Conservation (phyloP, 139 green algal species). For the Chlamydomonas incerta region DNA sequence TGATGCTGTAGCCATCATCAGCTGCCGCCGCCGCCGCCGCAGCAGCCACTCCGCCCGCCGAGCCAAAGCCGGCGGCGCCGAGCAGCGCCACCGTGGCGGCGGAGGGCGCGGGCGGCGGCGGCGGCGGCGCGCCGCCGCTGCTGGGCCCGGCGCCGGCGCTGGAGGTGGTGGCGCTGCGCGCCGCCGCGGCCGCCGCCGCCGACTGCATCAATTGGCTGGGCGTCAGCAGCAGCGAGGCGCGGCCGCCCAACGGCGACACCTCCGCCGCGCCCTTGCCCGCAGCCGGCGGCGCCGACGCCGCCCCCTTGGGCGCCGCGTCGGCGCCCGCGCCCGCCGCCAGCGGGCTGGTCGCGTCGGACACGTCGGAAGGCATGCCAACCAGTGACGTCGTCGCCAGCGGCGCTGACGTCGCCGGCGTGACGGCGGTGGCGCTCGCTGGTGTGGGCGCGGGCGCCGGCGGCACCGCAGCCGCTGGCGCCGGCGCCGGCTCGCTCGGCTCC, state of each 20-base stretch:
- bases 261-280: not conserved
- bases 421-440: too few species aligned
- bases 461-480: not conserved
- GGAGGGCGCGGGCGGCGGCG: not conserved
- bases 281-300: not conserved
- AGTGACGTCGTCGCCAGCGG: not conserved
- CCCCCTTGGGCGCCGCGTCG: not conserved
- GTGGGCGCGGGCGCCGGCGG: not conserved
- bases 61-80: not conserved
- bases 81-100: not conserved
- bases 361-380: not conserved
- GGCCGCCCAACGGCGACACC: too few species aligned
- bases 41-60: too few species aligned
- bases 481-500: not conserved
- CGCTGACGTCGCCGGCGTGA: not conserved
- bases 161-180: not conserved
- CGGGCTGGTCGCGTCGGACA: slow-evolving; percentile 30
- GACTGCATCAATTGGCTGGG: slow-evolving; percentile 60
- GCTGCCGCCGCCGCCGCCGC: not conserved
- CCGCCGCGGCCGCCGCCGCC: not conserved
- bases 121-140: not conserved
- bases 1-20: not conserved
- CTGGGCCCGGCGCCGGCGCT: not conserved
- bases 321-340: not conserved
- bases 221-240: slow-evolving; percentile 52